A percentile compares a stretch with the other conserved stretches of the same genome.
These are phyloP conservation scores for Cyberlindnera euphorbiae DNA, from an alignment of 805 yeast species.

Conservation along the genomic window DNA sequence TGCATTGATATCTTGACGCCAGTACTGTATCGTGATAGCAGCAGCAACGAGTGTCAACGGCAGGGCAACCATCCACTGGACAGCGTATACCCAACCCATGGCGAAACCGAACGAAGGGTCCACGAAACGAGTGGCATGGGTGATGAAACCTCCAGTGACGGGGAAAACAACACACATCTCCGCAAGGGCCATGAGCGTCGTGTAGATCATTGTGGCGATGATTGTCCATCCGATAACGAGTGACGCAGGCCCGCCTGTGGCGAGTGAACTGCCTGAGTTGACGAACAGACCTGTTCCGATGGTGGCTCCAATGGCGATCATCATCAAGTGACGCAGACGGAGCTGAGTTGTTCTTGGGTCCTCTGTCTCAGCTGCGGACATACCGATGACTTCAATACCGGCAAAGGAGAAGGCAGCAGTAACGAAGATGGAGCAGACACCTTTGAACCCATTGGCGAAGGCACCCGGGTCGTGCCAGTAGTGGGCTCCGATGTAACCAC, in stretches of 20 bases:
- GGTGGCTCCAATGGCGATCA: conserved; percentile 83
- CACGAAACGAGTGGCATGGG: conserved; percentile 45
- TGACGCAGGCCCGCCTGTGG: conserved; percentile 67
- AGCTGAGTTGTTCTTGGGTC: conserved; percentile 63
- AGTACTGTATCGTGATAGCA: conserved; percentile 50
- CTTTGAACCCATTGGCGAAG: conserved; percentile 53
- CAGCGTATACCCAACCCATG: conserved; percentile 45
- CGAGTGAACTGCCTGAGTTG: conserved; percentile 68
- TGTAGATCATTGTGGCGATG: conserved; percentile 52
- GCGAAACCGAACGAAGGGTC: conserved; percentile 54
- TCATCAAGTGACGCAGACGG: conserved; percentile 59
- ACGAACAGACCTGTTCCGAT: conserved; percentile 76
- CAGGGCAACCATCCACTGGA: conserved; percentile 50
- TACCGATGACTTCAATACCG: conserved; percentile 67
- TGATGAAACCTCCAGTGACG: conserved; percentile 48
- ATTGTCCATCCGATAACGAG: conserved; percentile 41
- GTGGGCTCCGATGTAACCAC: conserved; percentile 43
- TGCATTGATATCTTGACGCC: conserved; percentile 43
- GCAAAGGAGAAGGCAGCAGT: conserved; percentile 73
- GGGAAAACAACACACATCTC: conserved; percentile 51
- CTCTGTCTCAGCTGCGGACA: conserved; percentile 71
- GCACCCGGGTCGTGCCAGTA: conserved; percentile 53
- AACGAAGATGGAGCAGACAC: conserved; percentile 64
- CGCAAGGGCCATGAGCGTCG: conserved; percentile 52
- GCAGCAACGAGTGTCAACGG: conserved; percentile 58